Evolutionary conservation across 2,329 filamentous ascomycete species (phyloP).

Genomic region (Colletotrichum higginsianum): DNA sequence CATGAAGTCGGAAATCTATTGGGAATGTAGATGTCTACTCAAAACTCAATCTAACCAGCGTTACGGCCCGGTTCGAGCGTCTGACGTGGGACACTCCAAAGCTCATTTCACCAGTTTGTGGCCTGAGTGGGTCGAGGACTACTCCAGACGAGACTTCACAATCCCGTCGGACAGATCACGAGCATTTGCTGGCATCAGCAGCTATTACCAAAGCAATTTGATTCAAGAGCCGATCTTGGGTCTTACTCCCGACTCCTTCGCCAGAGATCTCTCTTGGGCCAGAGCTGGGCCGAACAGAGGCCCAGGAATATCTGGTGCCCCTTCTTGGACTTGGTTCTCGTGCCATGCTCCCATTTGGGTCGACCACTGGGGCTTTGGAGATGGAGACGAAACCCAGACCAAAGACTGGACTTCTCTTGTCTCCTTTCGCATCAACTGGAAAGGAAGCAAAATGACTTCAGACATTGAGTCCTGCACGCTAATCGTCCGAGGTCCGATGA

Average conservation of each 20-base stretch:
- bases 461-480: not conserved
- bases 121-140: slow-evolving; percentile 9
- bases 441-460: slow-evolving; percentile 17
- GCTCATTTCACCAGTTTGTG: not conserved
- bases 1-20: slow-evolving; percentile 9
- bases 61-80: not conserved
- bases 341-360: slow-evolving; percentile 9
- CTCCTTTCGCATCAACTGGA: not conserved
- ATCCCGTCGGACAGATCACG: slow-evolving; percentile 3
- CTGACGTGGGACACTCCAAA: not conserved
- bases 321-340: slow-evolving; percentile 28
- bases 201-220: not conserved
- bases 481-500: not conserved
- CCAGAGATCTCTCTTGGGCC: slow-evolving; percentile 14
- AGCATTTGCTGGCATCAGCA: slow-evolving; percentile 16
- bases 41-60: slow-evolving; percentile 9
- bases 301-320: not conserved
- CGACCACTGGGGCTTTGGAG: not conserved
- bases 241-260: not conserved
- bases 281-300: not conserved
- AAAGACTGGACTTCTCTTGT: not conserved
- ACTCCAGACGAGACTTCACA: slow-evolving; percentile 14
- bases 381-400: not conserved
- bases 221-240: not conserved
- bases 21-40: slow-evolving; percentile 8